Percentiles rank a stretch among this genome's conserved stretches.
Evolutionary conservation across 2,329 filamentous ascomycete species (phyloP).

Genomic region (Juglanconis oblonga): DNA sequence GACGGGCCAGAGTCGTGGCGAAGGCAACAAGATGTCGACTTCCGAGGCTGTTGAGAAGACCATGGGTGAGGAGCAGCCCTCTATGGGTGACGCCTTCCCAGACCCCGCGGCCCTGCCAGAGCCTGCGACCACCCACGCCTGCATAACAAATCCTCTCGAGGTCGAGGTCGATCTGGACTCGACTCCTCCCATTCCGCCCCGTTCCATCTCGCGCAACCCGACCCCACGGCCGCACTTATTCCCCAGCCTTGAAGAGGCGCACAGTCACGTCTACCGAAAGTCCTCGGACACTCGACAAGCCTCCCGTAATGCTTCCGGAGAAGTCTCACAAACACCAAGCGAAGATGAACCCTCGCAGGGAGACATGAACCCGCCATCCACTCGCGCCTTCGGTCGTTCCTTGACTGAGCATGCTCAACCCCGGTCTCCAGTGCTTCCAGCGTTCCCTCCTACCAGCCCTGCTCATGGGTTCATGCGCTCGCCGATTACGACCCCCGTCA

Average conservation of each 20-base stretch:
- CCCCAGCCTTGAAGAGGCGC: constrained; percentile 35
- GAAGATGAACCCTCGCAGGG: not conserved
- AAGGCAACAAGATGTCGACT: too few relatives aligned
- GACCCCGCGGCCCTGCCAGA: not conserved
- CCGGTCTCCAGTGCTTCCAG: not conserved
- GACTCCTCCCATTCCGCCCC: not conserved
- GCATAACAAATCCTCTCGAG: not conserved
- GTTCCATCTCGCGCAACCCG: not conserved
- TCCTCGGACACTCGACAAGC: constrained; percentile 16
- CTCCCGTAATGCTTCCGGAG: constrained; percentile 7
- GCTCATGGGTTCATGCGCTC: not conserved
- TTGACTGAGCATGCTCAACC: not conserved
- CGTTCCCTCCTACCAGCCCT: not conserved
- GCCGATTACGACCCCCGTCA: not conserved
- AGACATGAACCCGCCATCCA: constrained; percentile 1
- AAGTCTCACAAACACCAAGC: not conserved
- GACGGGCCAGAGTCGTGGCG: too few relatives aligned
- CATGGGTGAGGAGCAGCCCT: too few relatives aligned
- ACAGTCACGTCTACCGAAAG: constrained; percentile 34
- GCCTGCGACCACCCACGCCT: not conserved
- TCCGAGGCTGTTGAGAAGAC: constrained; percentile 31
- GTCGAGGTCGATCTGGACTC: not conserved
- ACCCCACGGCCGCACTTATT: constrained; percentile 34
- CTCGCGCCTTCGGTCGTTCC: constrained; percentile 1
- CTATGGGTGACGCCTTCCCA: not conserved